Conservation (phyloP, 345 rosid genomes). For the Eutrema yunnanense region DNA sequence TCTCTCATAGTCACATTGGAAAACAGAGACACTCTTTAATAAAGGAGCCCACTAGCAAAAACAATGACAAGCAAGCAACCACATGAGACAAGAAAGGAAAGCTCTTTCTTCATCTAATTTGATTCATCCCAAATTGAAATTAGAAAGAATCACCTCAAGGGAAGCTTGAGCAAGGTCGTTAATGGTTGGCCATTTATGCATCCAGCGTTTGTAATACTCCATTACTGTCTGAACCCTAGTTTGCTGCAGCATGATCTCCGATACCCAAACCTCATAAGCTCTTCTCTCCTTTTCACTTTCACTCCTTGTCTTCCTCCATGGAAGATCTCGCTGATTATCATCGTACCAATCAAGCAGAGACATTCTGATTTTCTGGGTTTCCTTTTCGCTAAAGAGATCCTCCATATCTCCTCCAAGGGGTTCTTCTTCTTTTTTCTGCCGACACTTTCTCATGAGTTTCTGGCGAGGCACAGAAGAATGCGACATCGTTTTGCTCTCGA, state of each 20-base stretch:
- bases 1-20: neutral
- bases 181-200: conserved; percentile 84
- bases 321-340: conserved; percentile 61
- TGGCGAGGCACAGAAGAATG: conserved; percentile 1
- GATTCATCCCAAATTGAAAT: neutral
- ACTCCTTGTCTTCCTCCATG: conserved; percentile 53
- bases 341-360: conserved; percentile 72
- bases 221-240: conserved; percentile 91
- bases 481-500: conserved; percentile 11
- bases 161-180: conserved; percentile 74
- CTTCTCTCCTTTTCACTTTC: conserved; percentile 35
- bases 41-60: neutral
- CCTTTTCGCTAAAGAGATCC: conserved; percentile 57
- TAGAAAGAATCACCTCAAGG: conserved; percentile 46
- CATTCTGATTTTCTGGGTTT: conserved; percentile 43
- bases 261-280: conserved; percentile 93
- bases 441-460: conserved; percentile 14
- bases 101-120: neutral
- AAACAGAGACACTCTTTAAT: neutral
- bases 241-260: conserved; percentile 96
- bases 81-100: neutral
- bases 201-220: conserved; percentile 86
- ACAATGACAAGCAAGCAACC: too few species aligned
- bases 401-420: conserved; percentile 47
- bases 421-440: conserved; percentile 3